phyloP scores from a whole-genome alignment of 1,284 basidiomycete species.

The Anthracocystis panici-leucophaei region DNA sequence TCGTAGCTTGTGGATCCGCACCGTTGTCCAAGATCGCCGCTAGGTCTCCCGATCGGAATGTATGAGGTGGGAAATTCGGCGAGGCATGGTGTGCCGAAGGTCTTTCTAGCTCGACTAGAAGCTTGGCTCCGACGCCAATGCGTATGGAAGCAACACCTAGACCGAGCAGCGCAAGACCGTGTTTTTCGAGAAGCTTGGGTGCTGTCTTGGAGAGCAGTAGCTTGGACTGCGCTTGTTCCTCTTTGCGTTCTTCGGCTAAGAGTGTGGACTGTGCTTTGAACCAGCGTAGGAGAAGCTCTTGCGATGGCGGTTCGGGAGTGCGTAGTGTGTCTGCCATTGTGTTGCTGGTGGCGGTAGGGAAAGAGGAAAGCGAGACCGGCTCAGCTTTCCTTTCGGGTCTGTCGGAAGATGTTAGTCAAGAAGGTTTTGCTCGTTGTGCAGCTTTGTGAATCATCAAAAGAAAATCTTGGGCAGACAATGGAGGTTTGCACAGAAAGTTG shows the following conservation, averaged over 20 bases:
- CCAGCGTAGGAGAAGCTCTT: constrained; percentile 73
- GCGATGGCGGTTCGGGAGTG: constrained; percentile 40
- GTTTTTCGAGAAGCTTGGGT: constrained; percentile 85
- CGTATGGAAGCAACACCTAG: constrained; percentile 79
- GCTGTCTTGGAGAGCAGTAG: constrained; percentile 85
- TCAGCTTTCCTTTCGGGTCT: neutral
- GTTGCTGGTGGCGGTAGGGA: constrained; percentile 1
- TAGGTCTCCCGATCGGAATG: constrained; percentile 85
- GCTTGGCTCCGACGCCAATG: constrained; percentile 90
- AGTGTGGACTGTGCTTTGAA: constrained; percentile 79
- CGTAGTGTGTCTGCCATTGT: constrained; percentile 15
- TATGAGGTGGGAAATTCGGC: constrained; percentile 83
- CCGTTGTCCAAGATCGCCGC: constrained; percentile 82
- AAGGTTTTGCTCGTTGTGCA: neutral
- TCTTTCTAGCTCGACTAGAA: constrained; percentile 87
- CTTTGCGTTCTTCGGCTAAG: constrained; percentile 79
- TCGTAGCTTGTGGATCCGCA: constrained; percentile 38
- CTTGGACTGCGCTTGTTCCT: constrained; percentile 84
- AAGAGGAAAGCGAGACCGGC: constrained; percentile 13
- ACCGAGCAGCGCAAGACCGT: constrained; percentile 82
- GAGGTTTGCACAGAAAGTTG: neutral
- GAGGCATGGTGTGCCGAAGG: constrained; percentile 82
- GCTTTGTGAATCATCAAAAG: constrained; percentile 5
- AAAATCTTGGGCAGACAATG: neutral
- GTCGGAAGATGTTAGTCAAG: neutral